Base-by-base conservation (phyloP, 2,329 filamentous ascomycete species). In the Aureobasidium subglaciale region DNA sequence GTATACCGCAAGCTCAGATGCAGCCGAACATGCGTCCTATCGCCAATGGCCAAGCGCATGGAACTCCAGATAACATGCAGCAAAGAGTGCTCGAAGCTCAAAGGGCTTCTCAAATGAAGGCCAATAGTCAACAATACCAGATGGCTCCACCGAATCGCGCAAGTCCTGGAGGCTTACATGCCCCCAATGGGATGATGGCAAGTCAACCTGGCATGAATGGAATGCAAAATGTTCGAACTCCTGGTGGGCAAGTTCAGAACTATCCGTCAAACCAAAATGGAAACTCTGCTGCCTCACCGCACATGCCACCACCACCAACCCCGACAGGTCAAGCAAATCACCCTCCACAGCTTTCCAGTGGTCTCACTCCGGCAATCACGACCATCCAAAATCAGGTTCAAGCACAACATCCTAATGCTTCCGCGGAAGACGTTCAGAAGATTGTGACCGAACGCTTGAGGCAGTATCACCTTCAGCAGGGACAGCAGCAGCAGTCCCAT, bases 1-100 rank as follows among this genome's bases (percentile, higher is more conserved):
- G 42, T 32, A 56, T 87, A 22, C 82, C 84, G 34, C 85, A 88
- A 66, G 84, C 86, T 22, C 86, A 64, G 35, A 69, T 70, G 64
- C 63, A 66, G 42, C 55, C 49, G 6, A 60, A 60, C 34, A 59
- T 58, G 50, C 61, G 58, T 15, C 49, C 45, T 18, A 38, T 32
- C 18, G 30, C n/a, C 8, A 56, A 37, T 9, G 32, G 41, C 2
- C 52, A 55, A 24, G 20, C 16, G 16, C 42, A 56, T 32, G 42
- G 32, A 10, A 46, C 53, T 13, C 42, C 54, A 20, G 54, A 56
- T 10, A 27, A 18, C 32, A 56, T 56, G 54, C 54, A 56, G 37
- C 54, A 56, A n/a, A 49, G 46, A 46, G 46, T 32, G 9, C 45
- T 65, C 42, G 60, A 64, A 20, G 61, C 62, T 41, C 59, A 62